A percentile compares a stretch with the other conserved stretches of the same genome.
phyloP scores from a whole-genome alignment of 805 yeast genomes.

The Ogataea zsoltii region DNA sequence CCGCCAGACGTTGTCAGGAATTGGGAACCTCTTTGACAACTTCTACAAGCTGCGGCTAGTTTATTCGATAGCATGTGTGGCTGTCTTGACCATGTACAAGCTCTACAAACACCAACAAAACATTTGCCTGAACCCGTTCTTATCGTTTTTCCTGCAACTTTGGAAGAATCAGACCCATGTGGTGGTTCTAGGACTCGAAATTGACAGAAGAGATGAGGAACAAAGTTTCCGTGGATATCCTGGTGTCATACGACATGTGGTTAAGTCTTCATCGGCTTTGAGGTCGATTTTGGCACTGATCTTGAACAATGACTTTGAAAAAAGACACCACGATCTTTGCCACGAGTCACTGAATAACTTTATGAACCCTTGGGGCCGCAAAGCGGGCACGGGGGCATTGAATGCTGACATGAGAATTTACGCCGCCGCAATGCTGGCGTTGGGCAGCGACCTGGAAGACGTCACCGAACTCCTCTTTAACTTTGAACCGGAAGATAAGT shows the following conservation, averaged over 20 bases:
- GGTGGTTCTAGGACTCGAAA: slow-evolving; percentile 59
- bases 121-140: slow-evolving; percentile 60
- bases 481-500: slow-evolving; percentile 57
- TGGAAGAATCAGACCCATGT: slow-evolving; percentile 71
- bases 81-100: slow-evolving; percentile 46
- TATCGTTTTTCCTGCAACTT: slow-evolving; percentile 52
- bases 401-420: slow-evolving; percentile 58
- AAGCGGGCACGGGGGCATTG: slow-evolving; percentile 59
- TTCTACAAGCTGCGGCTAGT: slow-evolving; percentile 43
- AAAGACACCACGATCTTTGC: slow-evolving; percentile 53
- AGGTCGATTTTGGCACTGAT: slow-evolving; percentile 62
- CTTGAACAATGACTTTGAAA: slow-evolving; percentile 48
- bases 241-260: slow-evolving; percentile 44
- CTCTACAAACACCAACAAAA: slow-evolving; percentile 39
- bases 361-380: slow-evolving; percentile 67
- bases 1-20: slow-evolving; percentile 26
- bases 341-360: slow-evolving; percentile 61
- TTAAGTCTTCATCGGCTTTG: slow-evolving; percentile 65
- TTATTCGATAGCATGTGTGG: slow-evolving; percentile 45
- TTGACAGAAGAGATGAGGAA: slow-evolving; percentile 53
- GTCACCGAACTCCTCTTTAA: slow-evolving; percentile 60
- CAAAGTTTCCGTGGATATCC: slow-evolving; percentile 43
- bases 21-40: slow-evolving; percentile 27
- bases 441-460: slow-evolving; percentile 48
- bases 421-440: slow-evolving; percentile 53